Base-by-base conservation (phyloP, 805 yeast species). In the Torulaspora quercuum region DNA sequence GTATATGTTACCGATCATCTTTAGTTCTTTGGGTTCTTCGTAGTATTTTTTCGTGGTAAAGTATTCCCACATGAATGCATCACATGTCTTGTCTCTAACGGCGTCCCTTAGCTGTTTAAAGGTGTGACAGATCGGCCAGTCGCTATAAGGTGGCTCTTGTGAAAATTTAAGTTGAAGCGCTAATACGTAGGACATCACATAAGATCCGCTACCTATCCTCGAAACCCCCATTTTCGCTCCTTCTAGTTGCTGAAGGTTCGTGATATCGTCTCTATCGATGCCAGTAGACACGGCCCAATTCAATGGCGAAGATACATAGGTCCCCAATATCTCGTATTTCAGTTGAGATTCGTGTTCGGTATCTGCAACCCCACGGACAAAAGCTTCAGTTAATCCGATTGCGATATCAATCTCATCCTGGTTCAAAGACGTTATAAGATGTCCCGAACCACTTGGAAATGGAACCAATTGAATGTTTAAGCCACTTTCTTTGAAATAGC, bases 51-150 rank as follows among this genome's bases (percentile, higher is more conserved):
- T 88, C 21, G 89, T 78, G 1, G 97, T 88, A 67, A 88, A 88
- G 61, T 83, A 74, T 55, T 88, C 97, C 97, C 97, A 88, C 95
- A 89, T 83, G 61, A 88, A 88, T 2, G 90, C 94, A 55, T 88
- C 96, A 22, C 80, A 69, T 8, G 61, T 69, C 42, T 61, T 64
- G 48, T 65, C 63, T 61, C 86, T 86, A 24, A 88, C 97, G 2
- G 88, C 78, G 45, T 77, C 85, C 44, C 97, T 71, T 52, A 88
- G 69, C 53, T 82, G 84, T 53, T 74, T 72, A 64, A 88, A 88
- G 43, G 73, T 84, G 46, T 78, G 68, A 46, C 80, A 67, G 11
- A 82, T 65, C 13, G 76, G 78, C 56, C 76, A 82, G 8, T 65
- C 68, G 22, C 66, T 56, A 42, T 64, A 73, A 1, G 81, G 78